A percentile compares a stretch with the other conserved stretches of the same genome.
Evolutionary conservation across 495 filamentous ascomycete genomes (phyloP).

Genomic region (Penicillium taxi): DNA sequence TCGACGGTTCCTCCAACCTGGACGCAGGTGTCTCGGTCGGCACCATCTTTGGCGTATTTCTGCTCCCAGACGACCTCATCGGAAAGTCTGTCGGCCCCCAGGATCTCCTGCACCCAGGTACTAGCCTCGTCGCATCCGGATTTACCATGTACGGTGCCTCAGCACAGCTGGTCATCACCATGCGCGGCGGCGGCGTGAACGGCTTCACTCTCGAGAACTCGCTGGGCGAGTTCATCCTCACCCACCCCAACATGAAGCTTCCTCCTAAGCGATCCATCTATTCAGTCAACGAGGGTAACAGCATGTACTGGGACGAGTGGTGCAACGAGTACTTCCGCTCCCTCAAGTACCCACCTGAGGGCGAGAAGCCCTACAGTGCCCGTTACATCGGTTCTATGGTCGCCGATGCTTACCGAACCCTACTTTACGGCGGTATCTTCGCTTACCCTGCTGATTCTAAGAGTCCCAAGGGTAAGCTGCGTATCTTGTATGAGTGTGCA

Average conservation of each 20-base stretch:
- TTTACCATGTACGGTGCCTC: constrained; percentile 99
- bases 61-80: constrained; percentile 61
- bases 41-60: constrained; percentile 95
- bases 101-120: constrained; percentile 80
- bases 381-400: constrained; percentile 98
- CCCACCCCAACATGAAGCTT: constrained; percentile 88
- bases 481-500: constrained; percentile 96
- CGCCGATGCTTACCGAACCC: constrained; percentile 90
- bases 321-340: constrained; percentile 81
- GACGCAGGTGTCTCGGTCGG: constrained; percentile 97
- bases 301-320: constrained; percentile 86
- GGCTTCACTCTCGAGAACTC: constrained; percentile 96
- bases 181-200: constrained; percentile 88
- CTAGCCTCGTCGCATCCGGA: constrained; percentile 83
- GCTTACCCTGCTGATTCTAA: constrained; percentile 97
- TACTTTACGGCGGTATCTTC: constrained; percentile 94
- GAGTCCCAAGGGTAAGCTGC: constrained; percentile 93
- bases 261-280: constrained; percentile 79
- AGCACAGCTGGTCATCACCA: constrained; percentile 91
- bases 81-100: constrained; percentile 62
- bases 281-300: constrained; percentile 98
- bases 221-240: constrained; percentile 96
- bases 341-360: constrained; percentile 66
- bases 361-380: constrained; percentile 85
- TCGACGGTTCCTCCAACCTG: constrained; percentile 94